Base-by-base conservation (phyloP, 108 stramenopile genomes). In the Nitzschia sp. region DNA sequence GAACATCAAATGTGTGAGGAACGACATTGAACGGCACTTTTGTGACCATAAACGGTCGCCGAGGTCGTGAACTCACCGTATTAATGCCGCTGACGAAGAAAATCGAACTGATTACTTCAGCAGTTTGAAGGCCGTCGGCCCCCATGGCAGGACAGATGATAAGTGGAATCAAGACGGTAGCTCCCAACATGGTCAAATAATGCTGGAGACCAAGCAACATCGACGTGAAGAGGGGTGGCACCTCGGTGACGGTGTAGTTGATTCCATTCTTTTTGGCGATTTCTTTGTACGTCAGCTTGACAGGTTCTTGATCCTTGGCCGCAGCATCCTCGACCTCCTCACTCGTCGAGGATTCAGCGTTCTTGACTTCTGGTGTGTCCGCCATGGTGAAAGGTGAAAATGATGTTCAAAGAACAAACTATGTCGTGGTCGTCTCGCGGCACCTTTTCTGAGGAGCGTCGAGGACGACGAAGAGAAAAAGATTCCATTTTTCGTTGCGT, bases 161-260 rank as follows among this genome's bases (percentile, higher is more conserved):
- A 11, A 69, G 26, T 22, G 73, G 73, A 53, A 74, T 68, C 46
- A 74, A 29, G 33, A 66, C 66, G 6, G 65, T 58, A 5, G 65
- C 73, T 17, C 75, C 75, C 25, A 76, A 33, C 68, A 76, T 68
- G 26, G 75, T 76, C 30, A 76, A 36, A 61, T 62, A 68, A 35
- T 76, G 66, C 58, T 76, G 75, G 2, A 69, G 41, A 0, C 75
- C 75, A 22, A 76, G 44, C 46, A 76, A 35, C 29, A 76, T 62
- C 1, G 53, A 50, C 0, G 58, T 53, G 15, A 29, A 21, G 26
- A 76, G 38, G 6, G 75, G 67, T 22, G 75, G 75, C 1, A 76
- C 65, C 36, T 76, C 67, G 13, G 75, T 57, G 15, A 76, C 53
- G 17, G 75, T 69, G 50, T 76, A 76, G 25, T 56, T 33, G 28